Conservation (phyloP, 208 protist genomes). For the Trypanosoma brucei region DNA sequence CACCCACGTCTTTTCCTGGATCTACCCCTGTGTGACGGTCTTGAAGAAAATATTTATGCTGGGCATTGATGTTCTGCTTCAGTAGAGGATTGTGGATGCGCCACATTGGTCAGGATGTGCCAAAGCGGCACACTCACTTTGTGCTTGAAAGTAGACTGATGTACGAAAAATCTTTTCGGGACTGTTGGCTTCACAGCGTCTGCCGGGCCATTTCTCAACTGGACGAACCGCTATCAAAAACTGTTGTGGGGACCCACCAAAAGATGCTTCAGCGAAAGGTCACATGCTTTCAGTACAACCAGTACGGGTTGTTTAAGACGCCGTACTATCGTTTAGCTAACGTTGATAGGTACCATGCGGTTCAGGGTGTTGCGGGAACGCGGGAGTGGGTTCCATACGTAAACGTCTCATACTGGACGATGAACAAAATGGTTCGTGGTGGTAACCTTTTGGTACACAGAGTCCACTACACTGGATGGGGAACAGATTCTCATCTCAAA, state of each 20-base stretch:
- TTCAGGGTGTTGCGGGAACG: constrained; percentile 72
- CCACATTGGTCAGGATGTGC: constrained; percentile 87
- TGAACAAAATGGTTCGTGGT: constrained; percentile 86
- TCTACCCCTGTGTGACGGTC: constrained; percentile 4
- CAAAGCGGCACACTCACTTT: constrained; percentile 81
- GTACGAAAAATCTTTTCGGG: constrained; percentile 91
- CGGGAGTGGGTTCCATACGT: constrained; percentile 87
- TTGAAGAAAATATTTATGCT: constrained; percentile 9
- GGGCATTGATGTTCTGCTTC: constrained; percentile 36
- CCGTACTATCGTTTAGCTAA: constrained; percentile 85
- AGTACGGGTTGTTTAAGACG: constrained; percentile 81
- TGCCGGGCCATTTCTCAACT: constrained; percentile 68
- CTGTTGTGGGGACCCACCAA: constrained; percentile 50
- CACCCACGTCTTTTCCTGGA: not conserved
- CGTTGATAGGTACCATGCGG: constrained; percentile 79
- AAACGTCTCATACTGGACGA: constrained; percentile 87
- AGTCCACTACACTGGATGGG: constrained; percentile 82
- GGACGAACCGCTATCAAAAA: constrained; percentile 82
- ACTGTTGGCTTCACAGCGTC: constrained; percentile 82
- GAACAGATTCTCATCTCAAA: constrained; percentile 75
- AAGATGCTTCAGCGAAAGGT: constrained; percentile 86
- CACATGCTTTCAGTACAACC: constrained; percentile 88
- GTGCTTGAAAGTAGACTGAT: constrained; percentile 83
- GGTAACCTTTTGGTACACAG: constrained; percentile 87
- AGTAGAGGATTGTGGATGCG: constrained; percentile 40